Evolutionary conservation across 495 filamentous ascomycete species (phyloP), one percentile per base, ranked within the genome.

Genomic region (Parachaetomium inaequale): DNA sequence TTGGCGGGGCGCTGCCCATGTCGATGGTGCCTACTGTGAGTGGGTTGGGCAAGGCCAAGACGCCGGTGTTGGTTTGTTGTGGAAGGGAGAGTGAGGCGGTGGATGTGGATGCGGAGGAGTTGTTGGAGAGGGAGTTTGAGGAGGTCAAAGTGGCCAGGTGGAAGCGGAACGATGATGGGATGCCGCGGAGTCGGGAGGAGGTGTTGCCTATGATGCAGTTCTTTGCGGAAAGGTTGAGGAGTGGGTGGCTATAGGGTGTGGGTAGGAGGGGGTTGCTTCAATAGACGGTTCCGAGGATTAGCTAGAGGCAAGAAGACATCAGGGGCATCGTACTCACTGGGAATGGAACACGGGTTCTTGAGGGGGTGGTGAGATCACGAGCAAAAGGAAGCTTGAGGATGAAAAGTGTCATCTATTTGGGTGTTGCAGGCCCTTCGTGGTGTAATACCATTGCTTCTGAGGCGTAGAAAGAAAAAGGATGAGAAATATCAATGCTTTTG

Each of bases 181-280:
- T 97, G 94, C 90, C 92, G 25, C 74, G 76, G 61, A 91, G 79
- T 72, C 77, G 87, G 55, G 92, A 96, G 23, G 93, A 98, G 81
- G 91, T 94, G 85, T 63, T 90, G 63, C 93, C 94, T 3, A 84
- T 97, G 51, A 97, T 98, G 93, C 81, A 85, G 69, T 98, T 97
- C 75, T 89, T 97, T 70, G 90, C 88, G 0, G 81, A 89, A 58
- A 81, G 89, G 66, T 73, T 98, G 70, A 69, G 65, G 40, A 66
- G 58, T 49, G 66, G 60, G 28, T 63, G 54, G 54, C 42, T 55
- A 15, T 59, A 47, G 36, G 53, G 36, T 15, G 36, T 40, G 36
- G 34, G 36, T 40, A 3, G 36, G 36, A 40, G 2, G 36, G 36
- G 1, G 17, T 40, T 17, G 14, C 5, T 40, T 2, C 36, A 40